Conservation (phyloP, 352 stramenopile genomes). For the Pythium aristosporum region DNA sequence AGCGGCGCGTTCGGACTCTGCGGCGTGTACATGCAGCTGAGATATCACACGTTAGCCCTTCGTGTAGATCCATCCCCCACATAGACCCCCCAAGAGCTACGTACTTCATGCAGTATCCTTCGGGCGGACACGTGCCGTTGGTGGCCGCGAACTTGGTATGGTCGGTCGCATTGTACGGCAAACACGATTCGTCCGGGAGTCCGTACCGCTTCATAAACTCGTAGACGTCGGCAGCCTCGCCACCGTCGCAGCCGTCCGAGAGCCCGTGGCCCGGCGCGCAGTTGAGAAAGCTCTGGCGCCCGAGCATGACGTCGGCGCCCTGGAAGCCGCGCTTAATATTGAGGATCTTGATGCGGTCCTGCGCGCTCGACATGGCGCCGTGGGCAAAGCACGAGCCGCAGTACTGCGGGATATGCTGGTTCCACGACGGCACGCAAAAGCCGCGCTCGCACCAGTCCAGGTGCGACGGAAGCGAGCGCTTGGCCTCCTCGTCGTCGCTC, state of each 20-base stretch:
- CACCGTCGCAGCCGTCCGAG: constrained; percentile 63
- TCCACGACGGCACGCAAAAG: constrained; percentile 81
- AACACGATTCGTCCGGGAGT: constrained; percentile 73
- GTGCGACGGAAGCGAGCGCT: constrained; percentile 45
- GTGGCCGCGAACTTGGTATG: constrained; percentile 65
- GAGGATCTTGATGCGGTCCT: constrained; percentile 85
- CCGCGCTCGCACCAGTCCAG: constrained; percentile 91
- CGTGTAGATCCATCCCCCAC: neutral
- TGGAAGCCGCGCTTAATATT: constrained; percentile 60
- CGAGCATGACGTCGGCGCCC: constrained; percentile 75
- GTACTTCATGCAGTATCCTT: constrained; percentile 86
- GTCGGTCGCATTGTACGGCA: constrained; percentile 84
- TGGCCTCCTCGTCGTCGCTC: constrained; percentile 13
- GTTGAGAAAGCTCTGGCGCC: constrained; percentile 80
- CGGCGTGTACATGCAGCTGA: constrained; percentile 74
- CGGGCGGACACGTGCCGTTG: constrained; percentile 70
- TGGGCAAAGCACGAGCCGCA: constrained; percentile 87
- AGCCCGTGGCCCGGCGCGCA: constrained; percentile 72
- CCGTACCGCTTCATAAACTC: constrained; percentile 79
- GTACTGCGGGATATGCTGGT: constrained; percentile 85
- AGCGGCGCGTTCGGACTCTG: constrained; percentile 36
- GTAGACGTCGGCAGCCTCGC: constrained; percentile 74
- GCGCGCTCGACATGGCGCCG: constrained; percentile 65
- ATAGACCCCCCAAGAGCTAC: constrained; percentile 15
- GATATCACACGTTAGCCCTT: too few species aligned